phyloP scores from a whole-genome alignment of 2,329 filamentous ascomycete genomes.

The Aspergillus pseudoterreus region DNA sequence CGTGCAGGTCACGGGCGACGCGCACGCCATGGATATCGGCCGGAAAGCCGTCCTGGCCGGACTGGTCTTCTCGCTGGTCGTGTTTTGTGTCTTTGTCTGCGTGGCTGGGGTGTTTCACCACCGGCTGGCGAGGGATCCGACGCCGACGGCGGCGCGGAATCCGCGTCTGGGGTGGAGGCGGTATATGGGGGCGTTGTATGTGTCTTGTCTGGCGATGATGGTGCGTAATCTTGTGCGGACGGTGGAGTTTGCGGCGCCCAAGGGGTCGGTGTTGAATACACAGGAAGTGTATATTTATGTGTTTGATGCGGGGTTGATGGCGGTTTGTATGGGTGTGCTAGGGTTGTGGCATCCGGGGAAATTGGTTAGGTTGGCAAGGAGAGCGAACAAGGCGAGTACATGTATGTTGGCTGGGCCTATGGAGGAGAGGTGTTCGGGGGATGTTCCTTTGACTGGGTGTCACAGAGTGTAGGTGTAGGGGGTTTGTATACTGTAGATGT shows the following conservation, averaged over 20 bases:
- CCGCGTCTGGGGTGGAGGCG: conserved; percentile 20
- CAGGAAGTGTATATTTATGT: conserved; percentile 31
- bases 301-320: conserved; percentile 19
- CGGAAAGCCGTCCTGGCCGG: conserved; percentile 26
- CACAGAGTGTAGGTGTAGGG: neutral
- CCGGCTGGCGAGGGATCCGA: conserved; percentile 13
- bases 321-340: neutral
- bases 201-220: conserved; percentile 28
- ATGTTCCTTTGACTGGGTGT: conserved; percentile 1
- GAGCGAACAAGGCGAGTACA: neutral
- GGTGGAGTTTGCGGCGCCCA: conserved; percentile 17
- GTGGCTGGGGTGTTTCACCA: conserved; percentile 23
- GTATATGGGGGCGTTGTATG: conserved; percentile 11
- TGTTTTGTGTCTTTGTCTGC: conserved; percentile 25
- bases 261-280: conserved; percentile 30
- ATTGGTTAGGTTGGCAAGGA: conserved; percentile 1
- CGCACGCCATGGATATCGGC: conserved; percentile 18
- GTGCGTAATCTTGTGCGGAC: conserved; percentile 35
- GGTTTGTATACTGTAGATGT: no score
- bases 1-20: conserved; percentile 21
- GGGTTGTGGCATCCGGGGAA: neutral
- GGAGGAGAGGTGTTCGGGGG: neutral
- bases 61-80: conserved; percentile 25
- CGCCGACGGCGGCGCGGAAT: conserved; percentile 13
- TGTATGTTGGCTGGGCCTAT: neutral